Conservation (phyloP, 202 grass and related monocot species). For the Eragrostis tef region DNA sequence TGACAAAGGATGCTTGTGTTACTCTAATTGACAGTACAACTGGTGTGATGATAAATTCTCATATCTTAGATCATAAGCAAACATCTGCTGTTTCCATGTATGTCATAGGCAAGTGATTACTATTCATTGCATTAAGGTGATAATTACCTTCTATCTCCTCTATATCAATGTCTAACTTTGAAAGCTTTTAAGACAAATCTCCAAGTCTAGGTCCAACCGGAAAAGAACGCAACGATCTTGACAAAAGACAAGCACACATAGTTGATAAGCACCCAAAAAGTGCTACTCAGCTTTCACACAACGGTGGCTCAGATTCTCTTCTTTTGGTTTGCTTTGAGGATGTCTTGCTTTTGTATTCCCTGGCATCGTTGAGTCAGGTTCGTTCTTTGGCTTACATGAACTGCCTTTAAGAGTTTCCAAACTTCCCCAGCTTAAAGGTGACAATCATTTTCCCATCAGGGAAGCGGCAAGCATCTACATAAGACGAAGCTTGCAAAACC, state of each 20-base stretch:
- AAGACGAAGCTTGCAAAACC: conserved; percentile 67
- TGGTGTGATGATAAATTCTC: conserved; percentile 60
- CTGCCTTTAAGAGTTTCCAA: conserved; percentile 19
- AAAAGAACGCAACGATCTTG: conserved; percentile 50
- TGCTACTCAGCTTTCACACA: conserved; percentile 40
- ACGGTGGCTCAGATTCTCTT: conserved; percentile 59
- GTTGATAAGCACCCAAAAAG: conserved; percentile 48
- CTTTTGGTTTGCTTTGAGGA: conserved; percentile 81
- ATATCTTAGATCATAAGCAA: conserved; percentile 65
- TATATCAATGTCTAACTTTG: conserved; percentile 35
- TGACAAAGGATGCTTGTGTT: conserved; percentile 73
- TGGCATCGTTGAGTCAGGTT: conserved; percentile 69
- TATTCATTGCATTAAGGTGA: conserved; percentile 30
- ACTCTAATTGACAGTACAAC: conserved; percentile 59
- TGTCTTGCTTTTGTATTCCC: conserved; percentile 63
- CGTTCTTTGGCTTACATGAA: conserved; percentile 22
- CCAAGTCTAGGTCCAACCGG: conserved; percentile 37
- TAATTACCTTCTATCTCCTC: conserved; percentile 6
- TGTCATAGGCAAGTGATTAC: conserved; percentile 89
- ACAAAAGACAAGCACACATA: conserved; percentile 52
- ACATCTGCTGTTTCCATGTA: conserved; percentile 68
- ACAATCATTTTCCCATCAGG: conserved; percentile 58
- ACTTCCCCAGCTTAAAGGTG: conserved; percentile 33
- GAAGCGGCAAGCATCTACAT: conserved; percentile 57
- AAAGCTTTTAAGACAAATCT: conserved; percentile 48